Evolutionary conservation across 2,329 filamentous ascomycete genomes (phyloP).

Genomic region (Calonectria leucothoes): DNA sequence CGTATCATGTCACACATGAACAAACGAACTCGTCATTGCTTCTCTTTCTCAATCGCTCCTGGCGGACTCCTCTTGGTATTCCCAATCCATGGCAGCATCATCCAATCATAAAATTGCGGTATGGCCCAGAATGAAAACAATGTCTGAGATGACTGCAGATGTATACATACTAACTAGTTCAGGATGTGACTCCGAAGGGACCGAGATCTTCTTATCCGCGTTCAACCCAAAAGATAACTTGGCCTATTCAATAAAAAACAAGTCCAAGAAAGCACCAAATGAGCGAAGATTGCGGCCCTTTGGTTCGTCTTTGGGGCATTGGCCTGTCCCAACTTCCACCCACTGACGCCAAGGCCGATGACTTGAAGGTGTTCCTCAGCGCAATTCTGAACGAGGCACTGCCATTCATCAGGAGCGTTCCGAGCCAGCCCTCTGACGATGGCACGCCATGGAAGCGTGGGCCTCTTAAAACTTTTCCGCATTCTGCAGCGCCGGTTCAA

Average conservation of each 20-base stretch:
- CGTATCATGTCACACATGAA: not conserved
- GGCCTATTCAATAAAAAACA: not conserved
- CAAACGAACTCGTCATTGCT: not conserved
- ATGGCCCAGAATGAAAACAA: not conserved
- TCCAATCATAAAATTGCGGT: not conserved
- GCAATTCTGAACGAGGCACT: slow-evolving; percentile 68
- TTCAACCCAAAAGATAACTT: not conserved
- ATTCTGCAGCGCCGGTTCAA: slow-evolving; percentile 64
- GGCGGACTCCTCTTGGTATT: not conserved
- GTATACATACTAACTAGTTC: not conserved
- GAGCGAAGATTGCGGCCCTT: slow-evolving; percentile 52
- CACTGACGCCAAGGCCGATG: slow-evolving; percentile 50
- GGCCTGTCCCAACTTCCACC: slow-evolving; percentile 59
- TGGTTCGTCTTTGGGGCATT: slow-evolving; percentile 67
- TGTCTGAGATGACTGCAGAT: not conserved
- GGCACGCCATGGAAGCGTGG: slow-evolving; percentile 61
- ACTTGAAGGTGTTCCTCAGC: slow-evolving; percentile 63
- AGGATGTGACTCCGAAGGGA: not conserved
- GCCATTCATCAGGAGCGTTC: slow-evolving; percentile 67
- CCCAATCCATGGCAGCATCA: too few species aligned
- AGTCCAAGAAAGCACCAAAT: slow-evolving; percentile 18
- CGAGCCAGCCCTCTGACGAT: slow-evolving; percentile 48
- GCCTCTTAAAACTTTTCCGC: slow-evolving; percentile 59
- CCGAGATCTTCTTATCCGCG: not conserved
- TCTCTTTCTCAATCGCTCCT: not conserved